Conservation (phyloP, 345 rosid species). For the Isatis tinctoria region DNA sequence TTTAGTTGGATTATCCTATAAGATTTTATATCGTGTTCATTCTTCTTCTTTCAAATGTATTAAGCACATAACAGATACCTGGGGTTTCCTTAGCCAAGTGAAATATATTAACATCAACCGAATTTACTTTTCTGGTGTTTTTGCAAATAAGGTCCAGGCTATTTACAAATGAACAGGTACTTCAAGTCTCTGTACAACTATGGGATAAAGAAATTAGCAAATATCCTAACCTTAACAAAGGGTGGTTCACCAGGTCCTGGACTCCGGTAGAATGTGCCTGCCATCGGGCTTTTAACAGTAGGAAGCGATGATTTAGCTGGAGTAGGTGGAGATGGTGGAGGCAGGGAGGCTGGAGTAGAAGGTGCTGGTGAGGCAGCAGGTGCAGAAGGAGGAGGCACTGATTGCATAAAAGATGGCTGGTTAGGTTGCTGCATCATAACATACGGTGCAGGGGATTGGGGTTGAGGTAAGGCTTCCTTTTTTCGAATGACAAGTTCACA, state of each 20-base stretch:
- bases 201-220: not conserved
- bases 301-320: slow-evolving; percentile 60
- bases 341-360: slow-evolving; percentile 40
- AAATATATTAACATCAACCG: not conserved
- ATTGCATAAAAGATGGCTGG: slow-evolving; percentile 33
- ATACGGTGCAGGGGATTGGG: slow-evolving; percentile 47
- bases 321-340: slow-evolving; percentile 44
- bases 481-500: slow-evolving; percentile 75
- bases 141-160: not conserved
- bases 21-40: not conserved
- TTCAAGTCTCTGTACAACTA: not conserved
- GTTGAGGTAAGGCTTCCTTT: slow-evolving; percentile 80
- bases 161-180: not conserved
- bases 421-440: slow-evolving; percentile 54
- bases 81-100: not conserved
- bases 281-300: slow-evolving; percentile 83
- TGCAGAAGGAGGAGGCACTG: slow-evolving; percentile 40
- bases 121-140: not conserved
- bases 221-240: slow-evolving; percentile 64
- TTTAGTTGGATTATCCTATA: not conserved
- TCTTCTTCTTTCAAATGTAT: not conserved
- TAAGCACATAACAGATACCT: not conserved
- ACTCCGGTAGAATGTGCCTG: slow-evolving; percentile 84
- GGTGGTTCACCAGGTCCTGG: slow-evolving; percentile 75
- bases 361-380: slow-evolving; percentile 41